A percentile compares a stretch with the other conserved stretches of the same genome.
Conservation (phyloP, 768 basidiomycete species). For the Mycena pura region DNA sequence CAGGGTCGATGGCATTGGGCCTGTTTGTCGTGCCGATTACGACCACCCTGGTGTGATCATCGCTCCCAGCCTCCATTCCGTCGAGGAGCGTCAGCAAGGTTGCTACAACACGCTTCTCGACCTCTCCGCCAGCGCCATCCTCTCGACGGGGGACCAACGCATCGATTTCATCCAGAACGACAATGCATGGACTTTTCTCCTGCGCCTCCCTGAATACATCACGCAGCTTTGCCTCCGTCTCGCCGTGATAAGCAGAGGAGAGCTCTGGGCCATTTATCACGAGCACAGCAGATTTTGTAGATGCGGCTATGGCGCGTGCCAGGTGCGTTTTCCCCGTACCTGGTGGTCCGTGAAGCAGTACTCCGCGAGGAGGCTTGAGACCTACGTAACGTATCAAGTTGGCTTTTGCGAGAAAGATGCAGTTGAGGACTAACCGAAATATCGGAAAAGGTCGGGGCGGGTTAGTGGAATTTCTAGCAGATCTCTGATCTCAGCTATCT, state of each 20-base stretch:
- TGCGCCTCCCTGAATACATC: constrained; percentile 89
- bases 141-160: constrained; percentile 92
- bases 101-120: constrained; percentile 95
- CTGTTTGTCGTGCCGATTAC: constrained; percentile 97
- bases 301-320: constrained; percentile 90
- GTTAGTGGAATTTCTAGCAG: constrained; percentile 87
- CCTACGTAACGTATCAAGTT: constrained; percentile 46
- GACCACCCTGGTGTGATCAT: constrained; percentile 70
- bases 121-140: constrained; percentile 90
- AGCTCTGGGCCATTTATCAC: constrained; percentile 96
- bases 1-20: constrained; percentile 95
- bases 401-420: constrained; percentile 3
- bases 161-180: constrained; percentile 96
- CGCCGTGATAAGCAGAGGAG: constrained; percentile 95
- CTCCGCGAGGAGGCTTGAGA: constrained; percentile 95
- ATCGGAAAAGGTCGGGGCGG: constrained; percentile 79
- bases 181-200: constrained; percentile 84
- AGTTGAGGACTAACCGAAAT: constrained; percentile 61
- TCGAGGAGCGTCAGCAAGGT: constrained; percentile 94
- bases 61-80: constrained; percentile 71
- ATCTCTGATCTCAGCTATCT: constrained; percentile 85
- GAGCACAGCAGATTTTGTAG: constrained; percentile 86
- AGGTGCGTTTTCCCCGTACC: constrained; percentile 98
- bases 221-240: constrained; percentile 90
- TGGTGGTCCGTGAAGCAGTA: constrained; percentile 93